phyloP scores from a whole-genome alignment of 345 rosid genomes.

The Citrus sinensis region DVS_A1.0 CM039161.1:2859501-2860000 shows the following conservation, averaged over 20 bases:
- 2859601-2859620: neutral
- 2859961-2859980: constrained; percentile 62
- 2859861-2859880: neutral
- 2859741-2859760: neutral
- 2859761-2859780: neutral
- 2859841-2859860: neutral
- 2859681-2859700: neutral
- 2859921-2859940: constrained; percentile 77
- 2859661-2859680: neutral
- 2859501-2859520: neutral
- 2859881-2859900: neutral
- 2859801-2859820: neutral
- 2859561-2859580: neutral
- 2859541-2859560: neutral
- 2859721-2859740: neutral
- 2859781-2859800: neutral
- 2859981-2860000: constrained; percentile 78
- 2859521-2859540: neutral
- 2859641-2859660: neutral
- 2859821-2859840: neutral
- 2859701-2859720: neutral
- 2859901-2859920: constrained; percentile 76
- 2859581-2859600: neutral
- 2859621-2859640: neutral
- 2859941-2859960: constrained; percentile 83